Percentiles rank a stretch among this genome's conserved stretches.
Conservation (phyloP, 2,329 filamentous ascomycete species). For the Pseudogymnoascus sp. region DNA sequence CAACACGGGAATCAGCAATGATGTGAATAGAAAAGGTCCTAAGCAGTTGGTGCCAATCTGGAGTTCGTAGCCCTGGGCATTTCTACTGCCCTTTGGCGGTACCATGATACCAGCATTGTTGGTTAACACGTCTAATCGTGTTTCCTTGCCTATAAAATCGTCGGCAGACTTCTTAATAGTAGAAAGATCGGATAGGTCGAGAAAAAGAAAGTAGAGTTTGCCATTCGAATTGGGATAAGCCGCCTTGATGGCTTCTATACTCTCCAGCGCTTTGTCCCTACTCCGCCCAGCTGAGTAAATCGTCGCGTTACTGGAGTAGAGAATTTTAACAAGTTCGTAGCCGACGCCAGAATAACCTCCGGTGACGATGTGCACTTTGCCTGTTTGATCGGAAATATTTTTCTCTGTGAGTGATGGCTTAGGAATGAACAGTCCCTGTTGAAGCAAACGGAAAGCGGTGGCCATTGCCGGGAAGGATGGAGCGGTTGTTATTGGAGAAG, state of each 20-base stretch:
- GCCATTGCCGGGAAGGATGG: not conserved
- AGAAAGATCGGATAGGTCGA: conserved; percentile 29
- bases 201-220: conserved; percentile 29
- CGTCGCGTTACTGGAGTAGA: conserved; percentile 44
- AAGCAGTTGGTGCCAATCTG: conserved; percentile 14
- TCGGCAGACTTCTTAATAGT: conserved; percentile 21
- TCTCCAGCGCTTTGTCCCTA: conserved; percentile 29
- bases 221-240: conserved; percentile 27
- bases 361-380: conserved; percentile 41
- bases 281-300: conserved; percentile 45
- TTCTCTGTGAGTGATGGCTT: conserved; percentile 33
- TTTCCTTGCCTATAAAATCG: conserved; percentile 17
- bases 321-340: conserved; percentile 41
- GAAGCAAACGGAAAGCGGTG: not conserved
- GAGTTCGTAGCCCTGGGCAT: conserved; percentile 14
- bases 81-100: conserved; percentile 13
- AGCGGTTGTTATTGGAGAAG: not conserved
- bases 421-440: conserved; percentile 21
- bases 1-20: conserved; percentile 34
- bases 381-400: conserved; percentile 31
- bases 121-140: conserved; percentile 21
- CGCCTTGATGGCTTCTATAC: conserved; percentile 33
- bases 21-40: conserved; percentile 14
- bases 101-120: conserved; percentile 24
- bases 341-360: conserved; percentile 36